Evolutionary conservation across 768 basidiomycete species (phyloP), one percentile per base, ranked within the genome.

Genomic region (Boletus eberwhitei): DNA sequence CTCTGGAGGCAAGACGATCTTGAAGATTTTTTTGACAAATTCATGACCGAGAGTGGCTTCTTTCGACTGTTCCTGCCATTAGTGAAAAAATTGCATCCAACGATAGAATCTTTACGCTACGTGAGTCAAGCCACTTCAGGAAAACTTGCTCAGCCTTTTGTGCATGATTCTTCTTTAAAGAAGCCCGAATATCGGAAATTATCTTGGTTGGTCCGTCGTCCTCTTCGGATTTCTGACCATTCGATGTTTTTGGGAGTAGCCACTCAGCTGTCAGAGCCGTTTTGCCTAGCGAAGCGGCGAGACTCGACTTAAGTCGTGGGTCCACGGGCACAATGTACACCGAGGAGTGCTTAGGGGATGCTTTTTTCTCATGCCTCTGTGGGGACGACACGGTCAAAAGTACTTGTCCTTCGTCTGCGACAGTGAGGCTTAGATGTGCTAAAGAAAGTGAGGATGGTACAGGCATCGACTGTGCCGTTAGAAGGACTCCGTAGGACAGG

Each of bases 241-340:
- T 13, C 40, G 54, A n/a, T 21, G 31, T 17, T 31, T 50, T 29
- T 17, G 55, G 46, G 36, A 48, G 58, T 8, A 84, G 50, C 86
- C 86, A 88, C 43, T 68, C 72, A 11, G 64, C 65, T 8, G 77
- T 75, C 6, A 73, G 69, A 3, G 65, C 56, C 0, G 75, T 78
- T 47, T 77, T 79, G 3, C 87, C 85, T 59, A 90, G 75, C 0
- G 84, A 86, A 48, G 75, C 75, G 4, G 83, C 82, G 47, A 91
- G 81, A 12, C 76, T 88, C 1, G 89, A 89, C 9, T 65, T 73
- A 1, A 66, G 48, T 3, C 82, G 84, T 7, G 80, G 74, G 3
- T 70, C 73, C 51, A 82, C 71, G 0, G 89, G 89, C 1, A 88
- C 71, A 24, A 84, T 76, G 36, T 88, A 71, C 17, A 90, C 71